phyloP scores from a whole-genome alignment of 140 eudicot genomes.

The Flaveria floridana region DNA sequence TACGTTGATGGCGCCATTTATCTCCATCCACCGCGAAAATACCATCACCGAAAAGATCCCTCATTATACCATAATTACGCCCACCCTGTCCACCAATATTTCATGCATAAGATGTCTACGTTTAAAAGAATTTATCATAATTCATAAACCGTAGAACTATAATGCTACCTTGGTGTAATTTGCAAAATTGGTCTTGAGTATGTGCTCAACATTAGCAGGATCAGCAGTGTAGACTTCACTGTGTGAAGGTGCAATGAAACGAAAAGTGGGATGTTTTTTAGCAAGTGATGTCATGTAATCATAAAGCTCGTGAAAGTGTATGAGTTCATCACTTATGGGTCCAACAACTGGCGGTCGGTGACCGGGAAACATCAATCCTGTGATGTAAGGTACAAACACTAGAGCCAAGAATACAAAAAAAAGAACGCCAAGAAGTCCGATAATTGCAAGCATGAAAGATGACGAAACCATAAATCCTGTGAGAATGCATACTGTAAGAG shows the following conservation, averaged over 20 bases:
- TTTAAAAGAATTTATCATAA: no score
- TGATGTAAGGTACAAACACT: constrained; percentile 36
- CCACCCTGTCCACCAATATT: constrained; percentile 39
- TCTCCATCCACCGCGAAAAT: constrained; percentile 70
- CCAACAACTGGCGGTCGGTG: constrained; percentile 51
- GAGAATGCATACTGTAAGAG: constrained; percentile 7
- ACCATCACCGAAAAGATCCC: constrained; percentile 63
- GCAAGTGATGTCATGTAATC: constrained; percentile 47
- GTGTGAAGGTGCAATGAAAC: constrained; percentile 45
- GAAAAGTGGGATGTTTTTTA: constrained; percentile 41
- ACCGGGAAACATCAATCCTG: constrained; percentile 24
- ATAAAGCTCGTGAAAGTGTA: constrained; percentile 38
- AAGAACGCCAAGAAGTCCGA: not conserved
- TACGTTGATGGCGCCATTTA: constrained; percentile 73
- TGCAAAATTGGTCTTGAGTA: constrained; percentile 41
- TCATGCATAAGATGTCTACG: not conserved
- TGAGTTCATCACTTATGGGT: constrained; percentile 38
- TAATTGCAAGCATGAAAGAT: constrained; percentile 22
- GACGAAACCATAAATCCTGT: constrained; percentile 29
- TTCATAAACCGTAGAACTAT: no score
- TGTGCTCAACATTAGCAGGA: constrained; percentile 53
- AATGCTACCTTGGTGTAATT: constrained; percentile 49
- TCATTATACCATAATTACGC: constrained; percentile 34
- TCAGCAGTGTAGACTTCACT: constrained; percentile 55
- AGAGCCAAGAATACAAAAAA: constrained; percentile 21